Evolutionary conservation across 176 grass and related monocot genomes (phyloP).

Genomic region (Dactylis glomerata): DNA sequence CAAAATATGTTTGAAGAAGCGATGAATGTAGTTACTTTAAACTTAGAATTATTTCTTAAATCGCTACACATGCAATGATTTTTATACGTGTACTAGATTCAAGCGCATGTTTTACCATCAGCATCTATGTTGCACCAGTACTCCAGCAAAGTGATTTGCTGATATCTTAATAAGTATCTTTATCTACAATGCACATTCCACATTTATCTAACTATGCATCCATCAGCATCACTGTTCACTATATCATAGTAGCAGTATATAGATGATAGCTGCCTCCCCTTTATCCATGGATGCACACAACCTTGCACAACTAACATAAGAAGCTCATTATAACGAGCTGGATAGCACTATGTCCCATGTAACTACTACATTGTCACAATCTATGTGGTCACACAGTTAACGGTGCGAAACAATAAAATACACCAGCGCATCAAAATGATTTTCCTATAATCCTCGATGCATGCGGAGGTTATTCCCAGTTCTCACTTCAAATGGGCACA

Average conservation of each 20-base stretch:
- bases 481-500: conserved; percentile 1
- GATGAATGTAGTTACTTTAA: not conserved
- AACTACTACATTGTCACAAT: not conserved
- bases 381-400: not conserved
- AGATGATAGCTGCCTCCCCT: not conserved
- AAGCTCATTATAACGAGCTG: conserved; percentile 1
- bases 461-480: not conserved
- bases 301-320: not conserved
- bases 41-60: not conserved
- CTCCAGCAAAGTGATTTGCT: not conserved
- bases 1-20: conserved; percentile 21
- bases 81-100: not conserved
- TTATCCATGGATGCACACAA: not conserved
- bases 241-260: not conserved
- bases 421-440: not conserved
- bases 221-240: not conserved
- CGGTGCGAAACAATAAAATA: conserved; percentile 7
- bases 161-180: not conserved
- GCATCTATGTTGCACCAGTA: not conserved
- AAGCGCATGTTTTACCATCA: not conserved
- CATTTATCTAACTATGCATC: conserved; percentile 1
- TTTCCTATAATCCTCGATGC: not conserved
- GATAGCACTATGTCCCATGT: not conserved
- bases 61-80: not conserved
- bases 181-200: not conserved